Evolutionary conservation across 768 basidiomycete genomes (phyloP).

Genomic region (Termitomyces sp.): DNA sequence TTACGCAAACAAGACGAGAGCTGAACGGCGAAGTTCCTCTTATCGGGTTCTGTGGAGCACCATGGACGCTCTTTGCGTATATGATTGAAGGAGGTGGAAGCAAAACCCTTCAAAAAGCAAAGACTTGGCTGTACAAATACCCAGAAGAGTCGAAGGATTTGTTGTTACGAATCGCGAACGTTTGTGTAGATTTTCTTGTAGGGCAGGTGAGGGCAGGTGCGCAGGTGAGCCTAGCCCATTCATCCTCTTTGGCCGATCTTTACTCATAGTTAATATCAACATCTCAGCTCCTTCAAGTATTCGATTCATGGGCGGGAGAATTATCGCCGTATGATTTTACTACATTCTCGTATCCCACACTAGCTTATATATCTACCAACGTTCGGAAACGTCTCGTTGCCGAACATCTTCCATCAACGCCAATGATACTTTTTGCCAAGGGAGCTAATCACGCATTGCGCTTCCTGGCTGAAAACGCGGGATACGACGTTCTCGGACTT

Average conservation of each 20-base stretch:
- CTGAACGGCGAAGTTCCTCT: constrained; percentile 88
- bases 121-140: constrained; percentile 91
- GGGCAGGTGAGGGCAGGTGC: constrained; percentile 95
- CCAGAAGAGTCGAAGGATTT: constrained; percentile 80
- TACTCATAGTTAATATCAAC: neutral
- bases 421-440: constrained; percentile 93
- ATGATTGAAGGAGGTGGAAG: constrained; percentile 97
- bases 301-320: constrained; percentile 95
- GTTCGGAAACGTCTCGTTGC: constrained; percentile 56
- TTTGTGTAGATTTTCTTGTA: constrained; percentile 86
- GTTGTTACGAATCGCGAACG: constrained; percentile 74
- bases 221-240: constrained; percentile 52
- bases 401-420: constrained; percentile 50
- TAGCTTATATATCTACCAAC: constrained; percentile 62
- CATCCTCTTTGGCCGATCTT: neutral
- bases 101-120: constrained; percentile 86
- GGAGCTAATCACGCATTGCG: constrained; percentile 76
- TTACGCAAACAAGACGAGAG: constrained; percentile 75
- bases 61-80: constrained; percentile 97
- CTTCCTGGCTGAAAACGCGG: constrained; percentile 51
- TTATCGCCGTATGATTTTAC: constrained; percentile 84
- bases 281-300: constrained; percentile 84
- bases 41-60: constrained; percentile 96
- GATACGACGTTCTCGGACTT: constrained; percentile 86
- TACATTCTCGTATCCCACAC: constrained; percentile 77